Base-by-base conservation (phyloP, 768 basidiomycete genomes). In the Candolleomyces eurysporus region DNA sequence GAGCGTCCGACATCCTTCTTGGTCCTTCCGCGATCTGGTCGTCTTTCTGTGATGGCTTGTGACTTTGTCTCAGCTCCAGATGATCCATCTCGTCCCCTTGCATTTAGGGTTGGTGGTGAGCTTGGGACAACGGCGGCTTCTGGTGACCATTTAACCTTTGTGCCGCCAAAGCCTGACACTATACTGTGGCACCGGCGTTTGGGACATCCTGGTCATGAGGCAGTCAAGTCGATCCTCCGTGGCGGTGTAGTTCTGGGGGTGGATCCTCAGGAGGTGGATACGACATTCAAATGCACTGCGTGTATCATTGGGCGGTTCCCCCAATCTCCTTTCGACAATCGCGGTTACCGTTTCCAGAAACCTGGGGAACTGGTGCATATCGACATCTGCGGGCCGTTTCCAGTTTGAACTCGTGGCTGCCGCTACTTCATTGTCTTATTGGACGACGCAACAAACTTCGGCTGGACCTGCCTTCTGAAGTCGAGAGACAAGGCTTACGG, bases 221-320 rank as follows among this genome's bases (percentile, higher is more conserved):
- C 69, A 0, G 70, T 68, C 3, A 43, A 59, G 8, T 49, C 60
- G 4, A 57, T 67, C 0, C 52, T 72, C 0, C 67, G 67, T 0
- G 57, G 62, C 32, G 51, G 65, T 6, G 65, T 62, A 53, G 66
- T 58, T 3, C 62, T 61, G 39, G 67, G 69, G 1, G 55, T 66
- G 16, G 60, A 60, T 0, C 67, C 55, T 26, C 16, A 3, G 10
- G 65, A 66, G 0, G 11, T 50, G 2, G 53, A 68, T 5, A 17
- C 3, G 0, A 22, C 52, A 16, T 21, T 50, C 4, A 50, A 61
- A 0, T 73, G 70, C 43, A 55, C 65, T 6, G 48, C 67, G 0
- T 74, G 71, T 50, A 54, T 73, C n/a, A 61, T 72, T 48, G 70
- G 71, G 1, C 70, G 71, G 42, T 56, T 61, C 43, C 61, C 70